Conservation (phyloP, 768 basidiomycete species). For the Boletus eberwhitei region DNA sequence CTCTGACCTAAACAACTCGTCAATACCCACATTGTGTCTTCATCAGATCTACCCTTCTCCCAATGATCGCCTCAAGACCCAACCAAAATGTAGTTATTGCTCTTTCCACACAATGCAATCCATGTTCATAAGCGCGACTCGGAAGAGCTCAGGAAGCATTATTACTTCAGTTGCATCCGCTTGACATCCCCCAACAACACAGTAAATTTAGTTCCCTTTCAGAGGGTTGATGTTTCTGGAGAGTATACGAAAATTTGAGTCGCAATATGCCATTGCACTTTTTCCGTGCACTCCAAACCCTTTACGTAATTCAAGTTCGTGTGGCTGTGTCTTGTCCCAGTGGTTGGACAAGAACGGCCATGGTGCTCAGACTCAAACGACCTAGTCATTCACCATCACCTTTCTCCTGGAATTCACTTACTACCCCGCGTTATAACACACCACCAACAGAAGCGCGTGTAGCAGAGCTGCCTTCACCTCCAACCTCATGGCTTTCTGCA, state of each 20-base stretch:
- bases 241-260: not conserved
- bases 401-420: conserved; percentile 60
- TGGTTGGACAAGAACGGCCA: conserved; percentile 16
- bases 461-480: conserved; percentile 59
- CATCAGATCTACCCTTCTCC: not conserved
- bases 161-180: not conserved
- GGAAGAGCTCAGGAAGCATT: not conserved
- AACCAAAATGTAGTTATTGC: not conserved
- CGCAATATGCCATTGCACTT: not conserved
- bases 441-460: conserved; percentile 37
- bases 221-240: not conserved
- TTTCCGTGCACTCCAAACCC: not conserved
- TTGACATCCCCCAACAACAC: not conserved
- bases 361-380: conserved; percentile 44
- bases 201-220: not conserved
- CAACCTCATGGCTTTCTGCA: conserved; percentile 81
- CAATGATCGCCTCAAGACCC: not conserved
- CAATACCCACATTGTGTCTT: not conserved
- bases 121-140: not conserved
- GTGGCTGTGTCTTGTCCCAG: not conserved
- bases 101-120: not conserved
- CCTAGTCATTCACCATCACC: conserved; percentile 46
- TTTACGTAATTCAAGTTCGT: conserved; percentile 20
- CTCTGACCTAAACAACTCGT: not conserved
- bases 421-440: conserved; percentile 26